Conservation (phyloP, 495 filamentous ascomycete species). For the Lophium mytilinum region DNA sequence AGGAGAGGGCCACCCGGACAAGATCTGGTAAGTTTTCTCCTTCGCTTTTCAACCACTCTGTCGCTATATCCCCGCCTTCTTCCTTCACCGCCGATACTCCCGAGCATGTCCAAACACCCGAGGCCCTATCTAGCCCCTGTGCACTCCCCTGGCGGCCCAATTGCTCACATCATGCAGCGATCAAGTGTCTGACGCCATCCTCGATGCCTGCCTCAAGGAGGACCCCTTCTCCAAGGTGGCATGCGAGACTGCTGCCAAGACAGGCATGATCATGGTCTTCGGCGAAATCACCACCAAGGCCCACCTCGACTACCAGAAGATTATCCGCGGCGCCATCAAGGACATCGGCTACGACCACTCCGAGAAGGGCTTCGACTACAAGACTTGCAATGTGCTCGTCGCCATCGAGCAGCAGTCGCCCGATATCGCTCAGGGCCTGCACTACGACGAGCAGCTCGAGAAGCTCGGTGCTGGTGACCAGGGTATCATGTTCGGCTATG, state of each 20-base stretch:
- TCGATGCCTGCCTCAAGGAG: constrained; percentile 90
- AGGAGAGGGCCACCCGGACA: constrained; percentile 95
- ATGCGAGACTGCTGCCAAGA: constrained; percentile 99
- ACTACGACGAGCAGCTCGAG: constrained; percentile 94
- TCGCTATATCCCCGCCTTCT: neutral
- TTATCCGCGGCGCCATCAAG: constrained; percentile 91
- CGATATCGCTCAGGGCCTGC: constrained; percentile 96
- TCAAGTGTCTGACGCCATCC: constrained; percentile 96
- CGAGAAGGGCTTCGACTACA: constrained; percentile 98
- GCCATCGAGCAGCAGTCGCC: constrained; percentile 99
- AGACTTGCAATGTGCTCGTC: constrained; percentile 96
- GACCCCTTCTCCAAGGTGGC: constrained; percentile 97
- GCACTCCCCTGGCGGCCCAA: neutral
- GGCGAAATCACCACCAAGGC: constrained; percentile 99
- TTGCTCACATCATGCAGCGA: constrained; percentile 45
- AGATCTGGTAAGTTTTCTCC: constrained; percentile 65
- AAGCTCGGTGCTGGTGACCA: constrained; percentile 98
- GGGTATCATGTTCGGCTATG: constrained; percentile 99
- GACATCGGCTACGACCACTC: constrained; percentile 97
- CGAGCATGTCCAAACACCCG: neutral
- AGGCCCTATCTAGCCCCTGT: neutral
- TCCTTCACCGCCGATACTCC: neutral
- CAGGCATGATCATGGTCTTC: constrained; percentile 98
- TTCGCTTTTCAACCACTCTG: neutral
- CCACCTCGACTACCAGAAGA: constrained; percentile 91